Evolutionary conservation across 805 yeast species (phyloP).

Genomic region (Maudiozyma serrabonitensis): DNA sequence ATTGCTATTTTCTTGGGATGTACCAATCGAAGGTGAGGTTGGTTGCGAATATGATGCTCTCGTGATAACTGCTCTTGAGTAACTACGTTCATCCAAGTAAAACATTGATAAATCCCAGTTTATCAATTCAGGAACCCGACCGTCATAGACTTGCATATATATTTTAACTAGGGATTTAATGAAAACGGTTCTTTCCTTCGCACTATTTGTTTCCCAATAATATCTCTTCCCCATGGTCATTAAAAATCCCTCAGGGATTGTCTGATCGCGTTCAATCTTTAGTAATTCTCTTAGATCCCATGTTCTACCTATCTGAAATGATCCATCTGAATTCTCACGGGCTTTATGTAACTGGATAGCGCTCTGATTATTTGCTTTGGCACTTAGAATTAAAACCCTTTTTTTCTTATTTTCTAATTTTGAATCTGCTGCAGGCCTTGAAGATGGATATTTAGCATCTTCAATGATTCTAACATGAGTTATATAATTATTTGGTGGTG

Average conservation of each 20-base stretch:
- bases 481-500: constrained; percentile 48
- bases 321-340: constrained; percentile 61
- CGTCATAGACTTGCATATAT: constrained; percentile 46
- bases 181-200: constrained; percentile 52
- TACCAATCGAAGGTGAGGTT: neutral
- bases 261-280: constrained; percentile 43
- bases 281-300: constrained; percentile 75
- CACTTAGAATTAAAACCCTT: constrained; percentile 40
- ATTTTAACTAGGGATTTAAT: constrained; percentile 42
- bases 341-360: constrained; percentile 80
- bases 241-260: constrained; percentile 46
- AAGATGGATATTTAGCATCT: constrained; percentile 58
- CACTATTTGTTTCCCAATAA: constrained; percentile 65
- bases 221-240: constrained; percentile 65
- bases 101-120: constrained; percentile 41
- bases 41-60: neutral
- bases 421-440: constrained; percentile 54
- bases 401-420: constrained; percentile 43
- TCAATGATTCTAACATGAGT: constrained; percentile 72
- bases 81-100: constrained; percentile 32
- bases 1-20: neutral
- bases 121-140: constrained; percentile 42
- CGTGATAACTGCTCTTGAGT: constrained; percentile 25
- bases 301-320: constrained; percentile 83
- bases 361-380: constrained; percentile 48